Evolutionary conservation across 768 basidiomycete species (phyloP).

Genomic region (Cystoderma amianthinum): DNA sequence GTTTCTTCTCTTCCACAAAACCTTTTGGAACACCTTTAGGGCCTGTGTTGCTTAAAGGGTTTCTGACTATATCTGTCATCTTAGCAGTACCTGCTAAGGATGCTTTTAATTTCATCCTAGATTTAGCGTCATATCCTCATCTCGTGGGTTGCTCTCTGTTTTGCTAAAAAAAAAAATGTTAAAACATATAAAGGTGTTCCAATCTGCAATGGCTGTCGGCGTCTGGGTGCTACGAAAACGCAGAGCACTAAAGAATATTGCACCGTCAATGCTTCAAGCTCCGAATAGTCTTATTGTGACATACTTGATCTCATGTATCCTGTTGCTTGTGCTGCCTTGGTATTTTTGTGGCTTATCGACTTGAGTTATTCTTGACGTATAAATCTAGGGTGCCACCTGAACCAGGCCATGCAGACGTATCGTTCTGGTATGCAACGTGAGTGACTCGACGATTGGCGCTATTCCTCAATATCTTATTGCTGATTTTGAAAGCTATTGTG

Average conservation of each 20-base stretch:
- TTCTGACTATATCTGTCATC: slow-evolving; percentile 32
- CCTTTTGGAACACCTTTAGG: slow-evolving; percentile 44
- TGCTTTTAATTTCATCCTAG: slow-evolving; percentile 29
- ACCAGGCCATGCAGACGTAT: slow-evolving; percentile 26
- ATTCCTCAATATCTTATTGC: no score
- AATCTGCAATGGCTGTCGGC: slow-evolving; percentile 19
- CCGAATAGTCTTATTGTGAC: slow-evolving; percentile 13
- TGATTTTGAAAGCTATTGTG: slow-evolving; percentile 17
- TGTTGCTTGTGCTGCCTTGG: slow-evolving; percentile 26
- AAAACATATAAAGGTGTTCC: no score
- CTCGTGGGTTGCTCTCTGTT: no score
- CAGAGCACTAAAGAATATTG: slow-evolving; percentile 10
- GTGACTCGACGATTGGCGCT: no score
- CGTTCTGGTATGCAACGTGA: slow-evolving; percentile 32
- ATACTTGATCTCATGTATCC: slow-evolving; percentile 19
- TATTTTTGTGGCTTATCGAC: no score
- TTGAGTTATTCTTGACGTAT: no score
- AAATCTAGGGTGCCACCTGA: slow-evolving; percentile 28
- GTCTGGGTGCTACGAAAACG: slow-evolving; percentile 23
- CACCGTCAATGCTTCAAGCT: slow-evolving; percentile 18
- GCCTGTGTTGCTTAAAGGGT: slow-evolving; percentile 31
- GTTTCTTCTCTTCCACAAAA: slow-evolving; percentile 37
- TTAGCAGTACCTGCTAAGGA: slow-evolving; percentile 28
- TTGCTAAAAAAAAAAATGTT: no score
- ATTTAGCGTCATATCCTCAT: slow-evolving; percentile 31